Conservation (phyloP, 1,284 basidiomycete genomes). For the Xanthoconium separans region DNA sequence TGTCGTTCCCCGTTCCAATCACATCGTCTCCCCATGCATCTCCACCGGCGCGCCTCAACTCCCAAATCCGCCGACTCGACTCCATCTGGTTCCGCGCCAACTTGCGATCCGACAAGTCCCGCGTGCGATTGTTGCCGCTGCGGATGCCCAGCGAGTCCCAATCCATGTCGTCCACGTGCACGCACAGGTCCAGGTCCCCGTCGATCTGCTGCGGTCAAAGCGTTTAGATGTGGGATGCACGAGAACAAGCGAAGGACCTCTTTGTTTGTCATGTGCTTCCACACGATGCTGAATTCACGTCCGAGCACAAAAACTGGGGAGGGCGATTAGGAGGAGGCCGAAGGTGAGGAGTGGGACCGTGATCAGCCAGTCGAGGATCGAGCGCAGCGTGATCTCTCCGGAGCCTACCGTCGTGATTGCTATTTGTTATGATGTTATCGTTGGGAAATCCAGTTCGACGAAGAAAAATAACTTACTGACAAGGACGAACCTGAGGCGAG, state of each 20-base stretch:
- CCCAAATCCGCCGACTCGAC: constrained; percentile 58
- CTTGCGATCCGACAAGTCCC: constrained; percentile 53
- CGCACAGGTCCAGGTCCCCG: neutral
- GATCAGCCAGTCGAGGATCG: constrained; percentile 77
- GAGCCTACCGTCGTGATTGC: constrained; percentile 86
- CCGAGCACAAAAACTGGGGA: constrained; percentile 89
- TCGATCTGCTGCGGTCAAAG: constrained; percentile 3
- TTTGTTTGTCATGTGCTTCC: constrained; percentile 72
- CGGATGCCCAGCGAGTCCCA: constrained; percentile 12
- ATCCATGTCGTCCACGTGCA: neutral
- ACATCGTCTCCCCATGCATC: constrained; percentile 46
- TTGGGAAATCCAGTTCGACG: neutral
- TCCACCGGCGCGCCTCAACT: constrained; percentile 52
- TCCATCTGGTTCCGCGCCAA: constrained; percentile 62
- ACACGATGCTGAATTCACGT: constrained; percentile 83
- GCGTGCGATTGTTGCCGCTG: constrained; percentile 6
- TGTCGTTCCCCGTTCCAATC: neutral
- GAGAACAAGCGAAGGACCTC: constrained; percentile 31
- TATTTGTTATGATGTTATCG: constrained; percentile 22
- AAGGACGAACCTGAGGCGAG: constrained; percentile 37
- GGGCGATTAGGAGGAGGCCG: constrained; percentile 81
- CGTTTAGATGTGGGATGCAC: neutral
- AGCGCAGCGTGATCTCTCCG: constrained; percentile 83
- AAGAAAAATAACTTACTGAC: constrained; percentile 44
- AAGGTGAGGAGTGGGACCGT: constrained; percentile 84